These are phyloP conservation scores for Capronia americana DNA, from an alignment of 2,329 filamentous ascomycete species.

Conservation along the genomic window DNA sequence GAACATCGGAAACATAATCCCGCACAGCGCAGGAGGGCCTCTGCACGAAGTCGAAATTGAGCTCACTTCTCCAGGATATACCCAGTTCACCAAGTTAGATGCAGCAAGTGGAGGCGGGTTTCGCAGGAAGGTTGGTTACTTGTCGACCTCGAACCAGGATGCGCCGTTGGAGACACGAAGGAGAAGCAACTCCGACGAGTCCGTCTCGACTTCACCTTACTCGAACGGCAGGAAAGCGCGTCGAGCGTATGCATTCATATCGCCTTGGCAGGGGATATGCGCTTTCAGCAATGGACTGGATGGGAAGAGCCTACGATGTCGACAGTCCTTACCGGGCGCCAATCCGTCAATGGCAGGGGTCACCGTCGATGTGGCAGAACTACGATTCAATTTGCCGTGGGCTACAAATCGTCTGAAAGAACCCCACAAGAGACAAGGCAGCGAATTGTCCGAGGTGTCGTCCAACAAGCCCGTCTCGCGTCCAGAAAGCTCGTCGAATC, in stretches of 20 bases:
- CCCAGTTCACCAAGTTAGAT: conserved; percentile 56
- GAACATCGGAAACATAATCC: conserved; percentile 72
- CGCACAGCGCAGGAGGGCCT: conserved; percentile 39
- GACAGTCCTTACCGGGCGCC: conserved; percentile 65
- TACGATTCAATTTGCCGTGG: conserved; percentile 80
- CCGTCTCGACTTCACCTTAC: conserved; percentile 9
- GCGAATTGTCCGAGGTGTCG: conserved; percentile 18
- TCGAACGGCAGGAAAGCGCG: conserved; percentile 24
- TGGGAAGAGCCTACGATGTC: conserved; percentile 76
- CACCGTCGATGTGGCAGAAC: conserved; percentile 70
- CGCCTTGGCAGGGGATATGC: conserved; percentile 86
- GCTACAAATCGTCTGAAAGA: conserved; percentile 33
- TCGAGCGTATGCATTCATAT: conserved; percentile 65
- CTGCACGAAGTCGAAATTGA: conserved; percentile 56
- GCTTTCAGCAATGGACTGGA: conserved; percentile 80
- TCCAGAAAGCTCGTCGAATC: conserved; percentile 24
- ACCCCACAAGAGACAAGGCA: conserved; percentile 28
- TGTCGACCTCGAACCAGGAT: conserved; percentile 23
- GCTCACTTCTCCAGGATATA: conserved; percentile 66
- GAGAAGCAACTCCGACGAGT: conserved; percentile 30
- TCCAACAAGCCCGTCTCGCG: not conserved
- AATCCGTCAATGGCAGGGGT: conserved; percentile 41
- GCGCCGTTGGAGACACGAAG: conserved; percentile 7
- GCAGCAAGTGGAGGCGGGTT: conserved; percentile 31
- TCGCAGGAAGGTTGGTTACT: conserved; percentile 28